Base-by-base conservation (phyloP, 148 eudicot genomes). In the Gaultheria prostrata region DNA sequence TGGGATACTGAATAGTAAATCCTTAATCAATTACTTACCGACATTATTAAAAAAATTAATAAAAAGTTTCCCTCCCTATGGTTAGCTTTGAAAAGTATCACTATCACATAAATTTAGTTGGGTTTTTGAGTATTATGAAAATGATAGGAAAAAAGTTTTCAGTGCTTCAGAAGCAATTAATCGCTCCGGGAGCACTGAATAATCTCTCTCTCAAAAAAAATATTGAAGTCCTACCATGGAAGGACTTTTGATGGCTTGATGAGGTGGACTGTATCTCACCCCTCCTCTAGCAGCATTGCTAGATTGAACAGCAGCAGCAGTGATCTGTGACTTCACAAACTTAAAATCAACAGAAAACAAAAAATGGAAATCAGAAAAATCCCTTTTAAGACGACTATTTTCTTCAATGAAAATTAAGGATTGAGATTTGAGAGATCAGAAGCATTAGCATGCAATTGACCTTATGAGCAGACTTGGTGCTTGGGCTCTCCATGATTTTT, bases 401-500 rank as follows among this genome's bases (percentile, higher is more conserved):
- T 30, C 69, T 39, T 39, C 43, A 0, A 39, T 39, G 43, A 39
- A 39, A 39, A 39, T 39, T 4, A 39, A 39, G 43, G 43, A 39
- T 39, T 39, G 43, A 39, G 43, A 39, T 3, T 39, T 39, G 43
- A 39, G 43, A 39, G 43, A 39, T 4, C 4, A 53, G 57, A 54
- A 54, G 10, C 69, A 17, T 2, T 8, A 56, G 9, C 10, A 75
- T 49, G 53, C 83, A 71, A 61, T 82, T 43, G 71, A 89, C 97
- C 94, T 93, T 93, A 63, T 88, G 89, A 78, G 89, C 75, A 88
- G 83, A 82, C 86, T 89, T 93, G 72, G 81, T 79, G 84, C 82
- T 89, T 77, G 91, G 90, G 81, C 87, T 90, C 83, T 92, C 90
- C 97, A 93, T 93, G 87, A 72, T 82, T 10, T 46, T 30, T 3